These are phyloP conservation scores for Helichrysum umbraculigerum DNA, from an alignment of 129 eudicot species.

Conservation along the genomic window DNA sequence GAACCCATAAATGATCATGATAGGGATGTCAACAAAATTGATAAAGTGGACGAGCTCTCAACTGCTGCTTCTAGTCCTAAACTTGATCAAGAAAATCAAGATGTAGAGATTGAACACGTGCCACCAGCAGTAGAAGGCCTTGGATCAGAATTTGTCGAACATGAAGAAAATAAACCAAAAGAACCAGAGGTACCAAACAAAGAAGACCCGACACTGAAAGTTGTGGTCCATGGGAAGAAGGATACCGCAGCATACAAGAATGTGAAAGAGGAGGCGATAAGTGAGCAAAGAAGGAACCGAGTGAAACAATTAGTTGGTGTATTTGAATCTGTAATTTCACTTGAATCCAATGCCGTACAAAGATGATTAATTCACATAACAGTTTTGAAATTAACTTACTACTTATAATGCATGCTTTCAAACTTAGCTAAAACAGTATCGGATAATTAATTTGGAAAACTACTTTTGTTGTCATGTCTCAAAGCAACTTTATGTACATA, in stretches of 20 bases:
- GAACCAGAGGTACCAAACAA: slow-evolving; percentile 22
- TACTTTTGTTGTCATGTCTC: too few relatives aligned
- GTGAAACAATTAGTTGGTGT: slow-evolving; percentile 67
- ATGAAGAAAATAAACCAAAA: background rate
- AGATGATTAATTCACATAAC: background rate
- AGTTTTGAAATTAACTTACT: background rate
- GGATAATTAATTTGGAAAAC: background rate
- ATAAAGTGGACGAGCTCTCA: background rate
- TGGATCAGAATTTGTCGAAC: slow-evolving; percentile 18
- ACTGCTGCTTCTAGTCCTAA: background rate
- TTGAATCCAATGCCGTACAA: slow-evolving; percentile 24
- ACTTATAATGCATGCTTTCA: background rate
- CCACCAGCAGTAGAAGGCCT: background rate
- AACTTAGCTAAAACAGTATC: background rate
- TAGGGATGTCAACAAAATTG: background rate
- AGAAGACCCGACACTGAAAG: slow-evolving; percentile 4
- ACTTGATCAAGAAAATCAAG: slow-evolving; percentile 21
- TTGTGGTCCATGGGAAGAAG: slow-evolving; percentile 45
- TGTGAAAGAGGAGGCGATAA: slow-evolving; percentile 67
- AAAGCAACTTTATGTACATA: too few relatives aligned
- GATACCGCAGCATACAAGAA: slow-evolving; percentile 44
- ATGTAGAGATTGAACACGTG: slow-evolving; percentile 9
- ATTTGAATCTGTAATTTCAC: slow-evolving; percentile 59
- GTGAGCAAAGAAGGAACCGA: slow-evolving; percentile 46
- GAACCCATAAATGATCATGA: slow-evolving; percentile 5